phyloP scores from a whole-genome alignment of 257 asterid genomes.

The Cynanchum wilfordii region DNA sequence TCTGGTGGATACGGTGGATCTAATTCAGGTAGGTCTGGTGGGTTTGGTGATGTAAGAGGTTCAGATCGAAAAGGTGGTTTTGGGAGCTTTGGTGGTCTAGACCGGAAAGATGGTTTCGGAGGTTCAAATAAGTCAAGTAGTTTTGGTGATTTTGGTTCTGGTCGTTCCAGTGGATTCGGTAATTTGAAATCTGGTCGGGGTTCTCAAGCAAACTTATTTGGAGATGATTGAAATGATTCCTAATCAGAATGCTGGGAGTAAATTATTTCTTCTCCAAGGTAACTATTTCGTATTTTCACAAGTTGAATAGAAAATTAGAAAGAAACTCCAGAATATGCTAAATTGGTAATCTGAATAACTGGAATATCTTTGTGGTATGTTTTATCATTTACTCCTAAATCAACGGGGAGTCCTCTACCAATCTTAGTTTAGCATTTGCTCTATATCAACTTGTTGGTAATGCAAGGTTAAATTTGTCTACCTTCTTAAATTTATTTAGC shows the following conservation, averaged over 20 bases:
- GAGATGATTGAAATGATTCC: neutral
- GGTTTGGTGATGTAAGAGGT: conserved; percentile 17
- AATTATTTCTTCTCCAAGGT: neutral
- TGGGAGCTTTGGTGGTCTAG: conserved; percentile 42
- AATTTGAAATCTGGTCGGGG: neutral
- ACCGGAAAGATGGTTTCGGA: conserved; percentile 34
- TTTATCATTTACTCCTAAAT: neutral
- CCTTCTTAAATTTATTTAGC: neutral
- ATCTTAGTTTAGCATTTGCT: neutral
- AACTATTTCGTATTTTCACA: neutral
- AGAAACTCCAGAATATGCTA: neutral
- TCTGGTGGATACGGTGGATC: conserved; percentile 24
- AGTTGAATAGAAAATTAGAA: neutral
- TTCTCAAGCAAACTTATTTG: neutral
- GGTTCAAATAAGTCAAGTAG: conserved; percentile 40
- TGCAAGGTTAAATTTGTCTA: neutral
- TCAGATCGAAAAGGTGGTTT: conserved; percentile 41
- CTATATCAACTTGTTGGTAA: neutral
- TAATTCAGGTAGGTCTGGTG: conserved; percentile 24
- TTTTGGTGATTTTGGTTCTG: conserved; percentile 50
- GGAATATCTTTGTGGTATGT: neutral
- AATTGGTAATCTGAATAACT: neutral
- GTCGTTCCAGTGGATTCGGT: conserved; percentile 44
- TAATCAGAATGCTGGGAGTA: neutral
- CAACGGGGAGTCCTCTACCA: neutral